Conservation (phyloP, 2,329 filamentous ascomycete species). For the Neonectria hederae region DNA sequence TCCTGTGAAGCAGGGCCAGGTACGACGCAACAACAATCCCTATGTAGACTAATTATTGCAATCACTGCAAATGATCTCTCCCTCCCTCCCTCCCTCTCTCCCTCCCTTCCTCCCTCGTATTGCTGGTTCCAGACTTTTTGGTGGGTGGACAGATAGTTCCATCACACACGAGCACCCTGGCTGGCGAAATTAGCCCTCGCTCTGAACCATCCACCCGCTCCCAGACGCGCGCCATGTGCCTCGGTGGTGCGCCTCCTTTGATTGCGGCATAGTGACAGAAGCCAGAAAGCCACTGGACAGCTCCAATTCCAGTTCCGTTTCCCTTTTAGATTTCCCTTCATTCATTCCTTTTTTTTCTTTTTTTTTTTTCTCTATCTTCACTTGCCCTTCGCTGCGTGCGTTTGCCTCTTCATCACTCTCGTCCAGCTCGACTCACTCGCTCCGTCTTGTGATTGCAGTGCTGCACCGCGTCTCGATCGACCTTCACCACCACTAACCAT, state of each 20-base stretch:
- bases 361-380: neutral
- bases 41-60: neutral
- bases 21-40: neutral
- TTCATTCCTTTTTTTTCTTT: neutral
- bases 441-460: constrained; percentile 16
- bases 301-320: neutral
- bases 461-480: constrained; percentile 11
- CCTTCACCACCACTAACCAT: constrained; percentile 36
- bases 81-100: too few species aligned
- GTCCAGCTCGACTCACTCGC: constrained; percentile 12
- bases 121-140: neutral
- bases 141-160: neutral
- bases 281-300: neutral
- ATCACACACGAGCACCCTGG: neutral
- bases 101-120: too few species aligned
- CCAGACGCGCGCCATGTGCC: constrained; percentile 11
- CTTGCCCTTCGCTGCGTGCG: neutral
- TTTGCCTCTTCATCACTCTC: constrained; percentile 5
- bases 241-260: constrained; percentile 39
- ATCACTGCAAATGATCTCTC: too few species aligned
- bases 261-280: constrained; percentile 4
- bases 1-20: neutral
- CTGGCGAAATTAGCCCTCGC: constrained; percentile 17
- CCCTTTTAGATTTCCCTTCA: constrained; percentile 12
- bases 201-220: constrained; percentile 11